These are phyloP conservation scores for Tuber calosporum DNA, from an alignment of 495 filamentous ascomycete species.

Conservation along the genomic window DNA sequence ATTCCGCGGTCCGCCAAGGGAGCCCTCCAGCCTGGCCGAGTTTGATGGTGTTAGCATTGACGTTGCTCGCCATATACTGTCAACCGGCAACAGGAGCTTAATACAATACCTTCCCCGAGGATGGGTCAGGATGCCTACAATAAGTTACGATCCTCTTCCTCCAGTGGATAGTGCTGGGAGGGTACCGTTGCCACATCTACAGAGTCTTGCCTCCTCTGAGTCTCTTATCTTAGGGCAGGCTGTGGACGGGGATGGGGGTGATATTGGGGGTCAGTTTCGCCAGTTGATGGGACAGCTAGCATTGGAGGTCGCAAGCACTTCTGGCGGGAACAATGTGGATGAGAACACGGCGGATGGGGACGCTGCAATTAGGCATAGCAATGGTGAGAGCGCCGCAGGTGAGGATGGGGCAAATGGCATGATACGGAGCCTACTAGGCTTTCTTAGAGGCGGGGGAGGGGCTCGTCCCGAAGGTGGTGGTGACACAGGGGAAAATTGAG, in stretches of 20 bases:
- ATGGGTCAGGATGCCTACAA: not conserved
- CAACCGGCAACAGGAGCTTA: conserved; percentile 52
- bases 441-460: not conserved
- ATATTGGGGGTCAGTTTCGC: not conserved
- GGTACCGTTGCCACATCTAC: not conserved
- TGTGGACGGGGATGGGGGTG: not conserved
- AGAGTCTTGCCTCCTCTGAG: not conserved
- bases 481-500: not conserved
- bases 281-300: not conserved
- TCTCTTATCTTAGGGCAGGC: not conserved
- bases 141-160: not conserved
- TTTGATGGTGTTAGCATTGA: conserved; percentile 53
- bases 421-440: not conserved
- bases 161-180: not conserved
- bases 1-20: conserved; percentile 28
- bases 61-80: conserved; percentile 69
- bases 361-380: not conserved
- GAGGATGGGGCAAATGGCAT: not conserved
- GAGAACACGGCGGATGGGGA: not conserved
- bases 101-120: not conserved
- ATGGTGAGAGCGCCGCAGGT: not conserved
- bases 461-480: not conserved
- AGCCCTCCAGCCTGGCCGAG: conserved; percentile 44
- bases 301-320: not conserved
- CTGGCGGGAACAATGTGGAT: not conserved